phyloP scores from a whole-genome alignment of 345 rosid genomes.

The Eucalyptus curtisii region DNA sequence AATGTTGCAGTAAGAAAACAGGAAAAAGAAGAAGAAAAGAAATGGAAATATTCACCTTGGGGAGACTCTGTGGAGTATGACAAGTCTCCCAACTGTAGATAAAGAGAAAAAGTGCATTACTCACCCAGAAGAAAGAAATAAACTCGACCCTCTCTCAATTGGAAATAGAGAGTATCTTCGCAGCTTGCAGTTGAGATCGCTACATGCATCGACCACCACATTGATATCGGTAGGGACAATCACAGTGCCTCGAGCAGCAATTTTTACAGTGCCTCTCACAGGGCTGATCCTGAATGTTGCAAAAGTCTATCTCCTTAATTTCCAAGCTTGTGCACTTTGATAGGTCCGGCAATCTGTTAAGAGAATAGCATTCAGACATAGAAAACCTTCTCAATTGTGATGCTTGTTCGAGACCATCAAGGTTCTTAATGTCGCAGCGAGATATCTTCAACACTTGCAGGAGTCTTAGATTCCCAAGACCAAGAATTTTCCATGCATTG shows the following conservation, averaged over 20 bases:
- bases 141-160: background rate
- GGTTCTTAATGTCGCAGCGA: background rate
- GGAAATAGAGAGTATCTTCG: background rate
- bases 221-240: background rate
- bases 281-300: background rate
- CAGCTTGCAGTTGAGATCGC: background rate
- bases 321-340: background rate
- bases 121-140: background rate
- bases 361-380: background rate
- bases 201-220: background rate
- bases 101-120: background rate
- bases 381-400: background rate
- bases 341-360: background rate
- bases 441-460: background rate
- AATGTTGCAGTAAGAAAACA: background rate
- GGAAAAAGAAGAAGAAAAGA: background rate
- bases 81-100: background rate
- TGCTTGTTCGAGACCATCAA: background rate
- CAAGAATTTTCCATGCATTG: background rate
- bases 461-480: background rate
- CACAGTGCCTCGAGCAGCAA: background rate
- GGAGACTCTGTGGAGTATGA: background rate
- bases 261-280: background rate
- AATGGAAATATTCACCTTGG: background rate
- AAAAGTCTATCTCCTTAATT: background rate